Conservation (phyloP, 768 basidiomycete genomes). For the Cubamyces sp. region DNA sequence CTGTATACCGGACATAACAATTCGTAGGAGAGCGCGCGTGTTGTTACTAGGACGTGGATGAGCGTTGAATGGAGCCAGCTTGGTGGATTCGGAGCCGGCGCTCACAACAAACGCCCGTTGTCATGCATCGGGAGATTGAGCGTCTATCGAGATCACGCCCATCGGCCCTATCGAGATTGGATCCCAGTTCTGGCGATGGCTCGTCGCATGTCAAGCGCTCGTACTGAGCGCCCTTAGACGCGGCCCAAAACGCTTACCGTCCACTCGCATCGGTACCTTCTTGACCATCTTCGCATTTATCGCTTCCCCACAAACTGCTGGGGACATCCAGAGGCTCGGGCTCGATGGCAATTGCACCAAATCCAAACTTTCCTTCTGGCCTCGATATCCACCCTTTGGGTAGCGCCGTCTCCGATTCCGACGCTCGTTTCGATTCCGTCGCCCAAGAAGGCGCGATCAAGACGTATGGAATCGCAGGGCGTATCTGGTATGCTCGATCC, state of each 20-base stretch:
- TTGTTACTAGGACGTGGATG: background rate
- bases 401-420: slow-evolving; percentile 8
- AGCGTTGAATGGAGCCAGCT: background rate
- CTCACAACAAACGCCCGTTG: background rate
- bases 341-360: background rate
- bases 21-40: background rate
- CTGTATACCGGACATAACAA: background rate
- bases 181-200: background rate
- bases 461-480: slow-evolving; percentile 80
- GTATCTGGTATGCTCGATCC: slow-evolving; percentile 64
- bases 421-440: slow-evolving; percentile 35
- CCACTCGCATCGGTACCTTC: too few relatives aligned
- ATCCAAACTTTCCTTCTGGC: slow-evolving; percentile 51
- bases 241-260: too few relatives aligned
- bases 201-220: too few relatives aligned
- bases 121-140: slow-evolving; percentile 3
- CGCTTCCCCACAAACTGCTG: too few relatives aligned
- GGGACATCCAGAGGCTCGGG: too few relatives aligned
- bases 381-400: slow-evolving; percentile 43
- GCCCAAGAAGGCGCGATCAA: slow-evolving; percentile 64
- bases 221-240: too few relatives aligned
- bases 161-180: slow-evolving; percentile 14
- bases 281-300: too few relatives aligned
- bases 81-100: background rate
- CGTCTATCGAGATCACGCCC: background rate